Evolutionary conservation across 1,284 basidiomycete species (phyloP), one percentile per base, ranked within the genome.

Genomic region (Apiotrichum sp.): DNA sequence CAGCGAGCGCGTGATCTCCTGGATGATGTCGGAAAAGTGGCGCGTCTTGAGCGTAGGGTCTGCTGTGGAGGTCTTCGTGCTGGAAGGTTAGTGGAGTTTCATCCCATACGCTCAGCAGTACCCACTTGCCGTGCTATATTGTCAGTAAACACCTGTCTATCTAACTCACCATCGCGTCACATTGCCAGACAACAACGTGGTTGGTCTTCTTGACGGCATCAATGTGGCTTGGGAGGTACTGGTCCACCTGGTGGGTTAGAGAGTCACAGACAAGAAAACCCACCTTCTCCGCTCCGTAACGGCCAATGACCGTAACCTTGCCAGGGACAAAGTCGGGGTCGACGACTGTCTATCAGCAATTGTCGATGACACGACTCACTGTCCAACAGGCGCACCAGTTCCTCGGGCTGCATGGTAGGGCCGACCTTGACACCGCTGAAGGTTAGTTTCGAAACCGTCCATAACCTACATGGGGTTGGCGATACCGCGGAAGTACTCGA

Each of bases 401-500:
- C 95, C 1, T 85, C 86, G 1, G 80, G 77, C 55, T 80, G 77
- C 87, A 97, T 89, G 34, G 83, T 84, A 29, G 95, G 93, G 0
- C 95, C 95, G 7, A 97, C 90, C 75, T 98, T 98, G 78, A 98
- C 84, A 2, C 95, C 95, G 59, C 72, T 74, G 41, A 8, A 3
- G 13, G 51, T 62, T 52, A 65, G 35, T 16, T 22, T 4, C 8
- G 11, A 9, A 8, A 40, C 4, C 11, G 6, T 8, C 22, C 22
- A 22, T 29, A 31, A 60, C 72, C 66, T 52, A 74, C 70, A 98
- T 90, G 1, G 95, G 95, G 74, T 98, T 98, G 48, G 89, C 83
- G 57, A 98, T 90, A 4, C 93, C 92, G 48, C 91, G 80, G 76
- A 95, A 93, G 75, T 93, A 95, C 78, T 98, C 95, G 35, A 97